These are phyloP conservation scores for Clonostachys byssicola DNA, from an alignment of 2,329 filamentous ascomycete genomes.

Conservation along the genomic window DNA sequence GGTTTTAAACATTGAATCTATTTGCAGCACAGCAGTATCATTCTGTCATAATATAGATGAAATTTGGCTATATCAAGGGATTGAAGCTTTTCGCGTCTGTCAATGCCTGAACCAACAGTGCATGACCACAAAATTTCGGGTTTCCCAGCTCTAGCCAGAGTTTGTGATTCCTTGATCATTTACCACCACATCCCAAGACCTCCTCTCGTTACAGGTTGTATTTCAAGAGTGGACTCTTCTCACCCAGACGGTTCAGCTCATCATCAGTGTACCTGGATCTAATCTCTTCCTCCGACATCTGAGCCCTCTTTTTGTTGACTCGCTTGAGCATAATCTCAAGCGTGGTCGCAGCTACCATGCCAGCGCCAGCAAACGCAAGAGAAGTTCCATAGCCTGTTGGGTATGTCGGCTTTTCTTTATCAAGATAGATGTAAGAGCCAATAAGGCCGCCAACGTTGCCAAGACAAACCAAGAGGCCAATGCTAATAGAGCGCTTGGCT, in stretches of 20 bases:
- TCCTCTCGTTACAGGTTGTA: slow-evolving; percentile 13
- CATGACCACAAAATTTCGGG: too few relatives aligned
- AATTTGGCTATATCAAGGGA: too few relatives aligned
- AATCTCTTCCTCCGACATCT: slow-evolving; percentile 15
- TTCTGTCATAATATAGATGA: too few relatives aligned
- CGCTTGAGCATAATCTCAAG: slow-evolving; percentile 3
- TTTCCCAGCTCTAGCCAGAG: too few relatives aligned
- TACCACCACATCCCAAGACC: too few relatives aligned
- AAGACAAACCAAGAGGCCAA: slow-evolving; percentile 31
- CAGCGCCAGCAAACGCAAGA: slow-evolving; percentile 16
- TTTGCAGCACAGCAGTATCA: too few relatives aligned
- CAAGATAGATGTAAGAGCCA: slow-evolving; percentile 31
- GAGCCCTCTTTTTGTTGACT: slow-evolving; percentile 15
- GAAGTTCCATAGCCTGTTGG: slow-evolving; percentile 27
- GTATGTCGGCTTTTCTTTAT: slow-evolving; percentile 24
- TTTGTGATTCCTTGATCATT: too few relatives aligned
- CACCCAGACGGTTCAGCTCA: slow-evolving; percentile 20
- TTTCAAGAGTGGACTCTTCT: slow-evolving; percentile 20
- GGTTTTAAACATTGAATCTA: too few relatives aligned
- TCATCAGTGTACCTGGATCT: slow-evolving; percentile 16
- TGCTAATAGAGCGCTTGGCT: slow-evolving; percentile 32
- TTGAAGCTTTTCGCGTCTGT: too few relatives aligned
- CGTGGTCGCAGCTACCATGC: slow-evolving; percentile 2
- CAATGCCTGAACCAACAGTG: too few relatives aligned
- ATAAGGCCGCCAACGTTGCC: slow-evolving; percentile 31